These are phyloP conservation scores for Starmerella kuoi DNA, from an alignment of 805 yeast species.

Conservation along the genomic window DNA sequence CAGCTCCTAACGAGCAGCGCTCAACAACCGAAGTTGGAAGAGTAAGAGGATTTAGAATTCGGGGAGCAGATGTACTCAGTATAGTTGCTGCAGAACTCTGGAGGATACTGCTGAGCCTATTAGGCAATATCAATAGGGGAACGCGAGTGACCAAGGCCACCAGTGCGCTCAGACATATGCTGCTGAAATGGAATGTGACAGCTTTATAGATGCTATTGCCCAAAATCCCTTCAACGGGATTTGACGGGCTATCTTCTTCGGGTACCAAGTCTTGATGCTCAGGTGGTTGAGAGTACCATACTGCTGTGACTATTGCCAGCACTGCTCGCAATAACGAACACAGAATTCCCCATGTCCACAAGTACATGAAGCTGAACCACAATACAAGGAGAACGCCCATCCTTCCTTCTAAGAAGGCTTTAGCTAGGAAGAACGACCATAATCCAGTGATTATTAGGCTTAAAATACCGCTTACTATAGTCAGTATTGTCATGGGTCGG, in stretches of 20 bases:
- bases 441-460: conserved; percentile 28
- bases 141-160: conserved; percentile 26
- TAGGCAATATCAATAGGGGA: conserved; percentile 31
- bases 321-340: conserved; percentile 31
- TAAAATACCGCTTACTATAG: conserved; percentile 24
- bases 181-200: conserved; percentile 29
- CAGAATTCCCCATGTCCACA: conserved; percentile 35
- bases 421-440: conserved; percentile 30
- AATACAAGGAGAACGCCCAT: conserved; percentile 20
- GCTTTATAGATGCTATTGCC: conserved; percentile 20
- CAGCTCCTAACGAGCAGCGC: conserved; percentile 26
- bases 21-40: conserved; percentile 30
- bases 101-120: conserved; percentile 20
- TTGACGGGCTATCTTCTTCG: too few relatives aligned
- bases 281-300: conserved; percentile 30
- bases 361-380: conserved; percentile 29
- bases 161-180: conserved; percentile 29
- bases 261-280: too few relatives aligned
- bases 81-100: conserved; percentile 23
- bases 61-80: conserved; percentile 24
- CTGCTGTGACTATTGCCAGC: conserved; percentile 29
- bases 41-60: conserved; percentile 30
- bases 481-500: conserved; percentile 25
- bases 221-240: conserved; percentile 5
- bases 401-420: conserved; percentile 26